These are phyloP conservation scores for Lodderomyces orthopsilosis DNA, from an alignment of 1,139 yeast species.

Conservation along the genomic window DNA sequence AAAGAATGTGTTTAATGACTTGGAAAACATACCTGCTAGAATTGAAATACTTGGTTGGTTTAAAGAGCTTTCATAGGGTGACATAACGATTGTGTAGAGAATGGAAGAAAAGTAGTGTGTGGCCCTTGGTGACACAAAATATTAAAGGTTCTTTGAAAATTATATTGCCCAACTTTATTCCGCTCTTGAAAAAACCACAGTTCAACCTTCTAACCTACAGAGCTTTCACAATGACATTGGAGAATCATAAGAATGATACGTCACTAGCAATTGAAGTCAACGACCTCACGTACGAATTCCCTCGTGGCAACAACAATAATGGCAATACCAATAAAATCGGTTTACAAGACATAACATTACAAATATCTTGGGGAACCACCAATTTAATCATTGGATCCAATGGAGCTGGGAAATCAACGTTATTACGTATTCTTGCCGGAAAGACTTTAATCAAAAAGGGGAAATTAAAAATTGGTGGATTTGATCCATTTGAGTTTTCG, in stretches of 20 bases:
- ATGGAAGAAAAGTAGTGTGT: neutral
- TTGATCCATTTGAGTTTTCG: constrained; percentile 84
- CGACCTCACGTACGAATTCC: constrained; percentile 68
- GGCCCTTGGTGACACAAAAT: too few species aligned
- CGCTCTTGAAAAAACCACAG: too few species aligned
- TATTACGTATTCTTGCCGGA: constrained; percentile 82
- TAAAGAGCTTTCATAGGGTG: constrained; percentile 4
- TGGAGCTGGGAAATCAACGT: constrained; percentile 95
- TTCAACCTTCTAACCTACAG: too few species aligned
- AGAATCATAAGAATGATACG: constrained; percentile 11
- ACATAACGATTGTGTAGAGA: neutral
- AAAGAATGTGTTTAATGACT: constrained; percentile 18
- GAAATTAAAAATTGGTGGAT: constrained; percentile 64
- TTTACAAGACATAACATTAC: constrained; percentile 57
- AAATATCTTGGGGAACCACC: constrained; percentile 69
- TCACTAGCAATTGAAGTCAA: constrained; percentile 60
- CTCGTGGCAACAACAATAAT: constrained; percentile 41
- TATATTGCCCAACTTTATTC: too few species aligned
- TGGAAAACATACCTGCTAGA: constrained; percentile 27
- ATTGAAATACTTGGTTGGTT: constrained; percentile 33
- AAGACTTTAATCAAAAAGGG: constrained; percentile 82
- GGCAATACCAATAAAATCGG: constrained; percentile 53
- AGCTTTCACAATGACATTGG: constrained; percentile 1
- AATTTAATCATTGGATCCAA: constrained; percentile 86
- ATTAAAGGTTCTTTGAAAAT: too few species aligned